Conservation (phyloP, 352 stramenopile genomes). For the Globisporangium cylindrosporum region DNA sequence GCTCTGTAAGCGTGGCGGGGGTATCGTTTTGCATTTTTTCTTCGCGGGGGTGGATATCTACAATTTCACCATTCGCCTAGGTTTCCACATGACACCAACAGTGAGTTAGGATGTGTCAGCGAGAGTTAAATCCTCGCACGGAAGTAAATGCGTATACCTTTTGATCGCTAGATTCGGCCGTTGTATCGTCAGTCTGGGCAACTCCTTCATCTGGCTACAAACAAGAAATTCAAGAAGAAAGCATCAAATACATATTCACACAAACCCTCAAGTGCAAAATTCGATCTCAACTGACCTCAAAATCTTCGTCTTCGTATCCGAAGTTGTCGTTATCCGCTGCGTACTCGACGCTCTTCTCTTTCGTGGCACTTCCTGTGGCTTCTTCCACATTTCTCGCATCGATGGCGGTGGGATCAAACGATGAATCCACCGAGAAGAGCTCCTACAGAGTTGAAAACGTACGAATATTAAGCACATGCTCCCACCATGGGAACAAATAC, state of each 20-base stretch:
- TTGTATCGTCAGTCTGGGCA: neutral
- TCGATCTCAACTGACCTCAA: conserved; percentile 33
- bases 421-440: conserved; percentile 21
- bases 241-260: neutral
- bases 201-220: conserved; percentile 2
- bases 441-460: neutral
- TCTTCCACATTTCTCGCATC: conserved; percentile 10
- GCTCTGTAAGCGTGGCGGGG: neutral
- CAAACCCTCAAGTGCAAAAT: neutral
- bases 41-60: neutral
- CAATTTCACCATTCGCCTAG: neutral
- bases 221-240: neutral
- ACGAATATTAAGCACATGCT: neutral
- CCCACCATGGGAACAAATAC: neutral
- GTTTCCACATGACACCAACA: neutral
- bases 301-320: conserved; percentile 77
- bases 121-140: neutral
- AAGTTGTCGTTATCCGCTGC: conserved; percentile 34
- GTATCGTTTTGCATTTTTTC: neutral
- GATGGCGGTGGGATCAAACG: conserved; percentile 19
- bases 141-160: neutral
- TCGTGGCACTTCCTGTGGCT: neutral
- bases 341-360: neutral
- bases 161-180: neutral
- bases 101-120: neutral